Evolutionary conservation across 2,329 filamentous ascomycete species (phyloP).

Genomic region (Capronia coronata): DNA sequence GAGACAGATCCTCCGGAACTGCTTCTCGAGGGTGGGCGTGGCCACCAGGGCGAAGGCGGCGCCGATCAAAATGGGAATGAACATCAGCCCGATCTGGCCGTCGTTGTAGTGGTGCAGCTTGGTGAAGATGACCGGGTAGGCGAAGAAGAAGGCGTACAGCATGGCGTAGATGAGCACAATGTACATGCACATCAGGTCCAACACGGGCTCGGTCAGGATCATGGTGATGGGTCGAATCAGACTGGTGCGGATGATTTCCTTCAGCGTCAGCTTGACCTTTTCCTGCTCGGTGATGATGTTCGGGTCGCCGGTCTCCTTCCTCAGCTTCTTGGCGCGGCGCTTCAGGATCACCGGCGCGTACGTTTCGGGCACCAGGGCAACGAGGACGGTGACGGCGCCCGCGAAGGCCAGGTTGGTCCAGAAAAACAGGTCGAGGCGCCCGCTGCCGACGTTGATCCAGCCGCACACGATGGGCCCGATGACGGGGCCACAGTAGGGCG

Average conservation of each 20-base stretch:
- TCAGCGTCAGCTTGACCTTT: conserved; percentile 38
- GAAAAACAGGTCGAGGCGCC: conserved; percentile 35
- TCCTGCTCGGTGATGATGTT: conserved; percentile 35
- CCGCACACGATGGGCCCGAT: conserved; percentile 58
- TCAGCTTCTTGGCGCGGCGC: conserved; percentile 43
- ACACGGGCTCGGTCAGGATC: conserved; percentile 65
- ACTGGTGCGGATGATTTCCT: conserved; percentile 38
- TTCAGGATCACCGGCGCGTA: conserved; percentile 49
- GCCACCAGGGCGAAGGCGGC: conserved; percentile 58
- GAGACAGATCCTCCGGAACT: conserved; percentile 44
- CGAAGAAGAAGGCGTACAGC: conserved; percentile 48
- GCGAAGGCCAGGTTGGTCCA: conserved; percentile 46
- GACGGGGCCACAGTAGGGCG: conserved; percentile 46
- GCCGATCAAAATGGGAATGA: conserved; percentile 72
- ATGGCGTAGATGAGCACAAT: conserved; percentile 69
- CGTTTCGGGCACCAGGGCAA: conserved; percentile 51
- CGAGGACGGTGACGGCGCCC: conserved; percentile 46
- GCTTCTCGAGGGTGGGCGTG: conserved; percentile 57
- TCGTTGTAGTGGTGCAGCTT: conserved; percentile 71
- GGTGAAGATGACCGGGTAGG: conserved; percentile 53
- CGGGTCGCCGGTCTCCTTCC: conserved; percentile 44
- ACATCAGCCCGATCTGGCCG: conserved; percentile 73
- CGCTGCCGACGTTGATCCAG: conserved; percentile 46
- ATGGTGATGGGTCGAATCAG: conserved; percentile 39
- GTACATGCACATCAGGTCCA: conserved; percentile 75